These are phyloP conservation scores for Ophiocordyceps camponoti-saundersi DNA, from an alignment of 2,329 filamentous ascomycete species.

Conservation along the genomic window DNA sequence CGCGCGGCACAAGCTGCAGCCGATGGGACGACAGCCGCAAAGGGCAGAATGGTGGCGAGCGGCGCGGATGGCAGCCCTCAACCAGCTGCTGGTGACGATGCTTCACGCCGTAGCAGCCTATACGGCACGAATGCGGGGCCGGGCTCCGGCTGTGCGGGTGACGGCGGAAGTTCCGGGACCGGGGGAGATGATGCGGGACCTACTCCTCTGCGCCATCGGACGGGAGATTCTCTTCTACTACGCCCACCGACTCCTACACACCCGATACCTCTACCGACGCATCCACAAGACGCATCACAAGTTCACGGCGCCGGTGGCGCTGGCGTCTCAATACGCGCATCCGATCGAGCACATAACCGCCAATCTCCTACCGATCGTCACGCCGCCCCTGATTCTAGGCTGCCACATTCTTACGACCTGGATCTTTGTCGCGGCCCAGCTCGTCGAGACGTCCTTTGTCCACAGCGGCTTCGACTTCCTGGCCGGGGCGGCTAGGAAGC, in stretches of 20 bases:
- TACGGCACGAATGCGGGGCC: conserved; percentile 3
- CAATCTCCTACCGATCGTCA: conserved; percentile 31
- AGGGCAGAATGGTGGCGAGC: conserved; percentile 25
- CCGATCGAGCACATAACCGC: conserved; percentile 37
- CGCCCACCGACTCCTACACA: conserved; percentile 33
- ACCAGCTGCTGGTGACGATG: conserved; percentile 24
- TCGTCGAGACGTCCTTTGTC: conserved; percentile 34
- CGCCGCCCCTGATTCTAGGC: conserved; percentile 27
- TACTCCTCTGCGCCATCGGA: conserved; percentile 21
- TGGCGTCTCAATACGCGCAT: conserved; percentile 39
- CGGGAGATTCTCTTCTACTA: conserved; percentile 40
- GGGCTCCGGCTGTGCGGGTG: conserved; percentile 19
- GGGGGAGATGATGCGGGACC: conserved; percentile 19
- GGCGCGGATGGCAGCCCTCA: conserved; percentile 24
- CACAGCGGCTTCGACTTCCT: conserved; percentile 43
- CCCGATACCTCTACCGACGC: conserved; percentile 25
- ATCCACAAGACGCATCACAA: conserved; percentile 40
- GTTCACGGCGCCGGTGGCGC: conserved; percentile 36
- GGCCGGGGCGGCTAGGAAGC: conserved; percentile 25
- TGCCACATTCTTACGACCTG: conserved; percentile 35
- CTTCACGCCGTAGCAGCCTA: conserved; percentile 11
- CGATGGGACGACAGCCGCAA: conserved; percentile 29
- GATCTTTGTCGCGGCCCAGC: conserved; percentile 27
- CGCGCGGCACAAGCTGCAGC: conserved; percentile 35
- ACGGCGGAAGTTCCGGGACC: conserved; percentile 17